A percentile compares a stretch with the other conserved stretches of the same genome.
These are phyloP conservation scores for Persicaria maculosa DNA, from an alignment of 148 eudicot genomes.

Conservation along the genomic window DNA sequence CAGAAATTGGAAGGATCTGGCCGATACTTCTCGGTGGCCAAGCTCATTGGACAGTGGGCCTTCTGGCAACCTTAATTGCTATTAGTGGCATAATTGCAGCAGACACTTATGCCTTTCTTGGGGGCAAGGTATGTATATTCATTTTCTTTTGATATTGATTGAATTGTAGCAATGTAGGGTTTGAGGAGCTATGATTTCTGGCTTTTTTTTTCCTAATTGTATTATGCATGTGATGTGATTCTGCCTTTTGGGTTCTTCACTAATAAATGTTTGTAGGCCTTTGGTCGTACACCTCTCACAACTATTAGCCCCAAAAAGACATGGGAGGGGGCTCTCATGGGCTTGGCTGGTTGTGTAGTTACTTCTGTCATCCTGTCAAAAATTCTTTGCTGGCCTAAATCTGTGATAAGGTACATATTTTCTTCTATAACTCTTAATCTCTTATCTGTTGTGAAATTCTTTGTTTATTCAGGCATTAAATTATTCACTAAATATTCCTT, in stretches of 20 bases:
- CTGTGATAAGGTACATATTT: conserved; percentile 45
- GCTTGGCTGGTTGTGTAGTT: conserved; percentile 79
- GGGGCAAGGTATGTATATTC: conserved; percentile 62
- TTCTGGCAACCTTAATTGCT: conserved; percentile 75
- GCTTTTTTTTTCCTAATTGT: not conserved
- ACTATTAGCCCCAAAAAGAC: conserved; percentile 91
- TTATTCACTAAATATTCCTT: not conserved
- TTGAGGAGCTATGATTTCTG: not conserved
- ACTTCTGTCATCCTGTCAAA: conserved; percentile 62
- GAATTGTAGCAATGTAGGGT: not conserved
- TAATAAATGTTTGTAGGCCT: conserved; percentile 43
- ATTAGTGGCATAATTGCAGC: conserved; percentile 94
- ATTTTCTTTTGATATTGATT: not conserved
- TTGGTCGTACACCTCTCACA: conserved; percentile 89
- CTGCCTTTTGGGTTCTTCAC: not conserved
- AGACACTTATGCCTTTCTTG: conserved; percentile 88
- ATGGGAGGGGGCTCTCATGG: conserved; percentile 89
- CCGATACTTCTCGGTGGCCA: conserved; percentile 89
- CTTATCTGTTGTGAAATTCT: not conserved
- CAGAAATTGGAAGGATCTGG: conserved; percentile 72
- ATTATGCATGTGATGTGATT: not conserved
- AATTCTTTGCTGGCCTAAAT: conserved; percentile 69
- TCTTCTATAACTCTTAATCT: too few relatives aligned
- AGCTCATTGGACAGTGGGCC: conserved; percentile 95
- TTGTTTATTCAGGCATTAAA: not conserved